These are phyloP conservation scores for Linderina pennispora DNA, from an alignment of 192 early-diverging fungal genomes.

Conservation along the genomic window DNA sequence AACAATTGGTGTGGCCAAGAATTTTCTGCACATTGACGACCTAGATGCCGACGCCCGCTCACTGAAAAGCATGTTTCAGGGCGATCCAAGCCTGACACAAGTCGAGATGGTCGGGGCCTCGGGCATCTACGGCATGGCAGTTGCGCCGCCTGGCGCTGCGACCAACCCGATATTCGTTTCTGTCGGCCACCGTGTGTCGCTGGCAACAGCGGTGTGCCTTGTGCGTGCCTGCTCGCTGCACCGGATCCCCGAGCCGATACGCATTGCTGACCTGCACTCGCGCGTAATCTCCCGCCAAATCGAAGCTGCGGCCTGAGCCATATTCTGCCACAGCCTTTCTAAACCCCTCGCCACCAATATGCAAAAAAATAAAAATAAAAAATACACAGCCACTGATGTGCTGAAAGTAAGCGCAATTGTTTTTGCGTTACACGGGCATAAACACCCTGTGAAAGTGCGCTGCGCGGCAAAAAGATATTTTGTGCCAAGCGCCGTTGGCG, in stretches of 20 bases:
- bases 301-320: slow-evolving; percentile 3
- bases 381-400: too few species aligned
- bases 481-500: too few species aligned
- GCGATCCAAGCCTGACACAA: slow-evolving; percentile 21
- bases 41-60: slow-evolving; percentile 37
- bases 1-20: slow-evolving; percentile 86
- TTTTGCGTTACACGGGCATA: too few species aligned
- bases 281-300: slow-evolving; percentile 14
- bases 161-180: slow-evolving; percentile 87
- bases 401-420: too few species aligned
- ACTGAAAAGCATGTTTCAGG: slow-evolving; percentile 49
- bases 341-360: too few species aligned
- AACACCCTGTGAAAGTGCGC: too few species aligned
- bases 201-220: slow-evolving; percentile 63
- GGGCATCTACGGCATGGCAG: slow-evolving; percentile 48
- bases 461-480: too few species aligned
- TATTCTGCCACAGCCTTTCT: too few species aligned
- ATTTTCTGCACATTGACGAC: slow-evolving; percentile 72
- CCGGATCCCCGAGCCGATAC: slow-evolving; percentile 86
- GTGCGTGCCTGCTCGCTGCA: slow-evolving; percentile 54
- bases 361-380: too few species aligned
- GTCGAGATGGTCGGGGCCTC: slow-evolving; percentile 48
- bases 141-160: slow-evolving; percentile 39
- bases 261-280: slow-evolving; percentile 66
- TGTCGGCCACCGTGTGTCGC: slow-evolving; percentile 67